Conservation (phyloP, 208 protist species). For the Porcisia deanei region DNA sequence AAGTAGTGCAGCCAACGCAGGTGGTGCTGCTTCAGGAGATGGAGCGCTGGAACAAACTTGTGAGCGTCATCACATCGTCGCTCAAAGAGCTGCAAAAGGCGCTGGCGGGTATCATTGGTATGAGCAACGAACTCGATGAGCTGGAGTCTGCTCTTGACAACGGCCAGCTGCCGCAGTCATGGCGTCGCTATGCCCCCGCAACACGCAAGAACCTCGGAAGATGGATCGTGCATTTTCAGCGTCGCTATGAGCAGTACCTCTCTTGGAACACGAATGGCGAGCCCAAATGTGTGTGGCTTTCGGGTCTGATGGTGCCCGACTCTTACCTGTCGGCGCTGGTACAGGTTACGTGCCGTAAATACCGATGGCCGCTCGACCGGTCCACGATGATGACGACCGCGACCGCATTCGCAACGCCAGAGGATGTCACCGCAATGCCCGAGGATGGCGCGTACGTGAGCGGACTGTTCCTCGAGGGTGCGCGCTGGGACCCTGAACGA, state of each 20-base stretch:
- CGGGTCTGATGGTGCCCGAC: constrained; percentile 98
- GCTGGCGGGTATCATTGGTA: constrained; percentile 97
- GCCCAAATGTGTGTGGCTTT: constrained; percentile 98
- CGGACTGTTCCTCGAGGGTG: constrained; percentile 98
- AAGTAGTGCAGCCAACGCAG: constrained; percentile 90
- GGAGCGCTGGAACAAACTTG: constrained; percentile 97
- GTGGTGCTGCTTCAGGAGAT: constrained; percentile 99
- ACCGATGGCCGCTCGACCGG: constrained; percentile 98
- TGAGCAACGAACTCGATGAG: constrained; percentile 96
- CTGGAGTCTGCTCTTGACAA: constrained; percentile 93
- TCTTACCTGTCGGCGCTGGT: constrained; percentile 98
- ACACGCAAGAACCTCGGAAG: constrained; percentile 96
- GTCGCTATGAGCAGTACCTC: constrained; percentile 94
- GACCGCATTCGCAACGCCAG: constrained; percentile 70
- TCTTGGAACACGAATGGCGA: constrained; percentile 95
- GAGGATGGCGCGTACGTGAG: constrained; percentile 96
- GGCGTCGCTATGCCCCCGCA: constrained; percentile 92
- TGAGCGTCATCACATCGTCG: constrained; percentile 88
- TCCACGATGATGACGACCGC: constrained; percentile 96
- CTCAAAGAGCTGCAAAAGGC: constrained; percentile 96
- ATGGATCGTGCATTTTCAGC: constrained; percentile 97
- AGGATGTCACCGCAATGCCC: constrained; percentile 81
- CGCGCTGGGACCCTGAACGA: constrained; percentile 94
- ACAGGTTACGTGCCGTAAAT: constrained; percentile 97
- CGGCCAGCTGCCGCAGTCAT: constrained; percentile 94